Evolutionary conservation across 805 yeast species (phyloP), one percentile per base, ranked within the genome.

Genomic region (Hanseniaspora jakobsenii): DNA sequence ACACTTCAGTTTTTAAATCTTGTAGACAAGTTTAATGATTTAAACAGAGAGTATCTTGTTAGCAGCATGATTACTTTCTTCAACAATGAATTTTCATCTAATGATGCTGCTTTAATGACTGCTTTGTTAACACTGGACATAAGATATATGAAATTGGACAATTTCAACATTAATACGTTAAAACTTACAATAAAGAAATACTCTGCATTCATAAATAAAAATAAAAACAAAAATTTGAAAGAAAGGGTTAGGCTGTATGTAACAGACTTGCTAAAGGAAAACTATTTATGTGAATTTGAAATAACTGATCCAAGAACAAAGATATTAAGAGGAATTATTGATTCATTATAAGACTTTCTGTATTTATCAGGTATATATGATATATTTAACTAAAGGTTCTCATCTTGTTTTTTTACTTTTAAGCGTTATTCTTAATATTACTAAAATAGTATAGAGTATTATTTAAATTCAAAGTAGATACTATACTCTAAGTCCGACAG

Each of bases 181-280:
- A 84, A 82, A 61, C 67, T 70, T 18, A 69, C 86, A 16, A 81
- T 85, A 34, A 81, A 79, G 56, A 75, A 77, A 55, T 83, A 74
- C 56, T 65, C 73, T 50, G 79, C 84, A 7, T 77, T 75, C 55
- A 68, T 71, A 50, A 52, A 57, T 50, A 77, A 70, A 55, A 47
- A 62, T n/a, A 52, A 49, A 35, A 57, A 58, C 38, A 60, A 57
- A 29, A 57, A 54, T 14, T 51, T 60, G 41, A 61, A 62, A 37
- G 58, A 55, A 13, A 52, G 56, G 21, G 54, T 75, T 37, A 66
- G 63, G 44, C 50, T 50, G 2, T 49, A 53, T n/a, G 66, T 66
- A 36, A 59, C 58, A 36, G 56, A 51, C 4, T 51, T 50, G 24
- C 48, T 61, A 32, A 67, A 58, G 48, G 60, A 63, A 32, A 55